A percentile compares a stretch with the other conserved stretches of the same genome.
Evolutionary conservation across 1,284 basidiomycete genomes (phyloP).

Genomic region (Ganoderma lucidum): DNA sequence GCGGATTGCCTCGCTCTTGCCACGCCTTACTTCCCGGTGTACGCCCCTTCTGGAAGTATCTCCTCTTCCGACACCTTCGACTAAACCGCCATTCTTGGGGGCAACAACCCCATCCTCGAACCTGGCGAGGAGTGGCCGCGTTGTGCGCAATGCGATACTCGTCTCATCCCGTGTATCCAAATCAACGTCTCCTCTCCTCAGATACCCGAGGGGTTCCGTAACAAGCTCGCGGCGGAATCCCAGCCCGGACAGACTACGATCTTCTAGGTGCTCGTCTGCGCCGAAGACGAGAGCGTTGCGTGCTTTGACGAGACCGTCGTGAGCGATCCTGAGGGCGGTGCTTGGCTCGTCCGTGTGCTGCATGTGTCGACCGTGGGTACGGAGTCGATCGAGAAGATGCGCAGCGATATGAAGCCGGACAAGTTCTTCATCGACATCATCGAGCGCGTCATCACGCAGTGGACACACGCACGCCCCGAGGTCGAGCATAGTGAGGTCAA

Average conservation of each 20-base stretch:
- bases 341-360: constrained; percentile 15
- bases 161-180: constrained; percentile 26
- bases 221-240: constrained; percentile 6
- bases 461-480: constrained; percentile 19
- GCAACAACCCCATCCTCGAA: constrained; percentile 15
- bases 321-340: constrained; percentile 9
- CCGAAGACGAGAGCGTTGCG: constrained; percentile 7
- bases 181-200: constrained; percentile 17
- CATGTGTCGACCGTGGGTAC: constrained; percentile 2
- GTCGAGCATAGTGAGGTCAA: constrained; percentile 5
- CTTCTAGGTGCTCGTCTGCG: constrained; percentile 25
- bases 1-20: constrained; percentile 6
- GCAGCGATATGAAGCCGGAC: constrained; percentile 16
- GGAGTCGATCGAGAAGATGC: constrained; percentile 2
- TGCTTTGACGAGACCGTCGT: constrained; percentile 9
- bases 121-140: constrained; percentile 20
- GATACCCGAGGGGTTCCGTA: constrained; percentile 24
- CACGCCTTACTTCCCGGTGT: constrained; percentile 26
- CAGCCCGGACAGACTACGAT: constrained; percentile 14
- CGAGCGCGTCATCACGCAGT: constrained; percentile 15
- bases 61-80: constrained; percentile 8
- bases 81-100: constrained; percentile 20
- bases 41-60: not conserved
- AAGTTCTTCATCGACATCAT: constrained; percentile 6
- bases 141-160: constrained; percentile 13